These are phyloP conservation scores for Pseudogymnoascus pannorum DNA, from an alignment of 2,329 filamentous ascomycete species.

Conservation along the genomic window DNA sequence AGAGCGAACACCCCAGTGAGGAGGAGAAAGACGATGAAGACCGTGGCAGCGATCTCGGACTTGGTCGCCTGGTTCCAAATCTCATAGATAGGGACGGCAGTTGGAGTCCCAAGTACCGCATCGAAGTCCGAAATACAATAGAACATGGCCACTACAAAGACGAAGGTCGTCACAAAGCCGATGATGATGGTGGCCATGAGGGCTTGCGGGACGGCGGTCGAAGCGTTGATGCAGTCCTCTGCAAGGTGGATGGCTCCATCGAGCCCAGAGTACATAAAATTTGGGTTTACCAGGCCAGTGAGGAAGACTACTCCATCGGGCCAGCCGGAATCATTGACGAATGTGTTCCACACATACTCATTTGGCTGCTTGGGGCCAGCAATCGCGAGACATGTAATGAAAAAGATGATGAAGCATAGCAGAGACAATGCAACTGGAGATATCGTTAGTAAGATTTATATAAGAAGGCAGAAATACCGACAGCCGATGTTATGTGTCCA, in stretches of 20 bases:
- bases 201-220: slow-evolving; percentile 1
- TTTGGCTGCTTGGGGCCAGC: slow-evolving; percentile 2
- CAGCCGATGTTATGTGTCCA: slow-evolving; percentile 11
- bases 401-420: neutral
- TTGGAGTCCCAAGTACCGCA: slow-evolving; percentile 28
- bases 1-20: neutral
- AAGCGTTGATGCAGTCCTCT: slow-evolving; percentile 28
- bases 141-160: slow-evolving; percentile 37
- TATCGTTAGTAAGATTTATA: neutral
- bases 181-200: slow-evolving; percentile 30
- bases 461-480: neutral
- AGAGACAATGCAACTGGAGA: slow-evolving; percentile 1
- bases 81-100: slow-evolving; percentile 28
- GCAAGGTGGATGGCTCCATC: slow-evolving; percentile 38
- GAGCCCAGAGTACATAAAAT: slow-evolving; percentile 34
- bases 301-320: slow-evolving; percentile 38
- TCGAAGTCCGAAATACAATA: slow-evolving; percentile 36
- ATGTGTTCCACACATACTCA: slow-evolving; percentile 18
- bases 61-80: neutral
- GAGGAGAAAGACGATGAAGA: neutral
- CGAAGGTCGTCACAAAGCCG: slow-evolving; percentile 35
- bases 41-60: neutral
- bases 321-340: slow-evolving; percentile 38
- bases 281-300: slow-evolving; percentile 38
- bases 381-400: neutral